Percentiles rank a stretch among this genome's conserved stretches.
Conservation (phyloP, 345 rosid species). For the Eucalyptus camaldulensis region DNA sequence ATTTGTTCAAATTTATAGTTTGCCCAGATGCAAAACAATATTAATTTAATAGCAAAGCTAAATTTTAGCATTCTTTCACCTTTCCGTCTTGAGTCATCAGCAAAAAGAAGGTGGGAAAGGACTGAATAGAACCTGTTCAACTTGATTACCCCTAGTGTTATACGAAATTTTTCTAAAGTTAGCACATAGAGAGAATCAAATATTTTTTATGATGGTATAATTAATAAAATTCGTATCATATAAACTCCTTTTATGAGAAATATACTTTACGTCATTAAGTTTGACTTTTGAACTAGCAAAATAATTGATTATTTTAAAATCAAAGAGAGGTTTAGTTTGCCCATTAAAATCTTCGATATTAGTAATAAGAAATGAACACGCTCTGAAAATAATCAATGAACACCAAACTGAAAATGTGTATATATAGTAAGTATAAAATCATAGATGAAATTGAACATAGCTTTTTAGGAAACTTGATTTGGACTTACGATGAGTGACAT, state of each 20-base stretch:
- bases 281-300: not conserved
- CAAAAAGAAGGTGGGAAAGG: too few species aligned
- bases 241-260: not conserved
- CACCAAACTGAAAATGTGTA: not conserved
- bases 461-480: not conserved
- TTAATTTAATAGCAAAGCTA: too few species aligned
- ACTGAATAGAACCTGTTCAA: too few species aligned
- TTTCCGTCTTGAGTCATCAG: too few species aligned
- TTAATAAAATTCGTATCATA: not conserved
- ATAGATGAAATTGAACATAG: not conserved
- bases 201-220: not conserved
- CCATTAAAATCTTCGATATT: not conserved
- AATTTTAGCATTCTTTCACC: too few species aligned
- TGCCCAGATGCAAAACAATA: too few species aligned
- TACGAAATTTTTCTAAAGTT: not conserved
- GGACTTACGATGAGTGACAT: not conserved
- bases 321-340: not conserved
- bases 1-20: too few species aligned
- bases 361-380: not conserved
- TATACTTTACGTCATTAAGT: not conserved
- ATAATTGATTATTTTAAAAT: not conserved
- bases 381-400: not conserved
- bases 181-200: not conserved
- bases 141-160: too few species aligned
- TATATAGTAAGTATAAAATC: not conserved